Evolutionary conservation across 2,329 filamentous ascomycete species (phyloP), one percentile per base, ranked within the genome.

Genomic region (Pseudovirgaria hyperparasitica): DNA sequence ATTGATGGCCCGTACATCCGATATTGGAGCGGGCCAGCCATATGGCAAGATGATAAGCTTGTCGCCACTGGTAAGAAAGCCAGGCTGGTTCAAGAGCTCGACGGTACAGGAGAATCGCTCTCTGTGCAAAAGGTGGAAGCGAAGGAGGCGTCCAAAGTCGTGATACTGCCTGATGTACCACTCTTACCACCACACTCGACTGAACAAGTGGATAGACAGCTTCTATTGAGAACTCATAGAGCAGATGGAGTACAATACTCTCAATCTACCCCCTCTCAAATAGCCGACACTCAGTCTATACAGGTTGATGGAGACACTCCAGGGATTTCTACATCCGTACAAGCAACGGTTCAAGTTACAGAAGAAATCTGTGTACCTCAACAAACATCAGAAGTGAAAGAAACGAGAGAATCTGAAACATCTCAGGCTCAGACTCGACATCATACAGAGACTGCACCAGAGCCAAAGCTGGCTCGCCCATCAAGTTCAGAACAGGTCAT

Each of bases 11-110:
- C 90, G 0, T 82, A 94, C 8, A 76, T 94, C 22, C 82, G 82
- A 2, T 87, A 81, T 52, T 94, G 86, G 78, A 96, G 86, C 52
- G 90, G 87, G n/a, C 70, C 82, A 36, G 81, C 81, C 18, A 72
- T 82, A 41, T 87, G 82, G 69, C 67, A 77, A 29, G 76, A 82
- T 42, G 79, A 78, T 14, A 80, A 76, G 47, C 60, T 86, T 45
- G 76, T 72, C 45, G 68, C 72, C 34, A 67, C 84, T 20, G 81
- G 82, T 17, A 55, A 55, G 32, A 45, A 50, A 30, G 46, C 47
- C 6, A 46, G 48, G 5, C 46, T 41, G 11, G 29, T 52, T 6
- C 48, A 55, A 43, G 39, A 51, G 35, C 37, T 50, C 39, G 40
- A 50, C 25, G 43, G 25, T 52, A 51, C 37, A 51, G 44, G 27